Evolutionary conservation across 495 filamentous ascomycete genomes (phyloP), one percentile per base, ranked within the genome.

Genomic region (Aspergillus conjunctus): DNA sequence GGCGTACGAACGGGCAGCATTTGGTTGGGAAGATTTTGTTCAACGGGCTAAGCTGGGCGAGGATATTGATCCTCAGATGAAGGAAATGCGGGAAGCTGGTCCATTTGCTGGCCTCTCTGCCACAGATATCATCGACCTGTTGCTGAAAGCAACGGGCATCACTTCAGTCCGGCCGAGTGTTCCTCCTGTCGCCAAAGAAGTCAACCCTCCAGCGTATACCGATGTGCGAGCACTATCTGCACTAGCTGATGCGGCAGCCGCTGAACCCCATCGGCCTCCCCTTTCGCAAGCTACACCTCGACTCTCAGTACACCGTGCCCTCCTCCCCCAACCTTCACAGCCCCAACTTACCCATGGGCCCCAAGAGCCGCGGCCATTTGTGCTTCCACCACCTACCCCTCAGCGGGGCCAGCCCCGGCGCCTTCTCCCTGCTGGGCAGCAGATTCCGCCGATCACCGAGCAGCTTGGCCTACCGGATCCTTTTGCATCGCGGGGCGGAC

Each of bases 11-110:
- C 72, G 71, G 30, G 73, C 73, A 51, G 61, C 54, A 30, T 67
- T 56, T 51, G 67, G 64, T 55, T 79, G 76, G 77, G 76, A 78
- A 7, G 74, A 80, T 61, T 80, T 80, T 31, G 59, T 75, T 22
- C 74, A 71, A 51, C 71, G 76, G 14, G 76, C 71, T 32, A 75
- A 72, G 32, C 58, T 79, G 43, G 71, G 73, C 31, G 67, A 71
- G 30, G 71, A 77, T 56, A 62, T 77, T 50, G 70, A 73, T 46
- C 74, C 74, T 4, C 75, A 76, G 60, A 72, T 79, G 70, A 71
- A 71, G 44, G 72, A 72, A n/a, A 68, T 79, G 50, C 59, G 66
- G 37, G 66, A 68, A 4, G 51, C 58, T 4, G 60, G 61, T 7
- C 60, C 60, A 0, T 58, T 64, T 18, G 58, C 61, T 14, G 66